Percentiles rank a stretch among this genome's conserved stretches.
Conservation (phyloP, 176 grass and related monocot genomes). For the Alloteropsis semialata region DNA sequence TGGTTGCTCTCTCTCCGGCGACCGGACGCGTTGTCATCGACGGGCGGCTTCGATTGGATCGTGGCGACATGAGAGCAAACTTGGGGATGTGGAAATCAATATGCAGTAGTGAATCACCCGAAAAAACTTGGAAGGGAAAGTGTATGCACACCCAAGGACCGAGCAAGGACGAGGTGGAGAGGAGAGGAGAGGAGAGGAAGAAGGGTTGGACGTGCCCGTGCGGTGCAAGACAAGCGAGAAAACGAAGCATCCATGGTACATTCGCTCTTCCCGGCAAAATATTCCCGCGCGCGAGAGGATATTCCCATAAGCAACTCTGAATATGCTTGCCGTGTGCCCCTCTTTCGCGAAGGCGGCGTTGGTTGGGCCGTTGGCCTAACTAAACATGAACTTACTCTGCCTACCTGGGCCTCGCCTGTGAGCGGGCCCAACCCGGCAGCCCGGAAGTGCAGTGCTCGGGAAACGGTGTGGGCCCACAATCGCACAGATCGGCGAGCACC, state of each 20-base stretch:
- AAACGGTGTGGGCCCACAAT: background rate
- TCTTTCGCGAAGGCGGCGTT: background rate
- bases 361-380: background rate
- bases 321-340: background rate
- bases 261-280: conserved; percentile 37
- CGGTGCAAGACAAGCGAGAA: conserved; percentile 1
- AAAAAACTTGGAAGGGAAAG: background rate
- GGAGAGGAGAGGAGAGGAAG: background rate
- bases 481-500: background rate
- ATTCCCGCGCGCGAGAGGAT: conserved; percentile 27
- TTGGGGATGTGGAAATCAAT: too few relatives aligned
- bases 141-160: background rate
- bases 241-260: background rate
- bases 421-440: background rate
- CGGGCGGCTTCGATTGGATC: background rate
- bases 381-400: too few relatives aligned
- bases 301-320: background rate
- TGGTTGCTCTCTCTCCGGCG: background rate
- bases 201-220: background rate
- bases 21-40: background rate
- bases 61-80: background rate
- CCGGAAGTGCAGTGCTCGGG: background rate
- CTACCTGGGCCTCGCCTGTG: background rate
- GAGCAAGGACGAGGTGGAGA: background rate
- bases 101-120: too few relatives aligned